Evolutionary conservation across 371 early-diverging fungal genomes (phyloP).

Genomic region (Syncephalastrum racemosum): DNA sequence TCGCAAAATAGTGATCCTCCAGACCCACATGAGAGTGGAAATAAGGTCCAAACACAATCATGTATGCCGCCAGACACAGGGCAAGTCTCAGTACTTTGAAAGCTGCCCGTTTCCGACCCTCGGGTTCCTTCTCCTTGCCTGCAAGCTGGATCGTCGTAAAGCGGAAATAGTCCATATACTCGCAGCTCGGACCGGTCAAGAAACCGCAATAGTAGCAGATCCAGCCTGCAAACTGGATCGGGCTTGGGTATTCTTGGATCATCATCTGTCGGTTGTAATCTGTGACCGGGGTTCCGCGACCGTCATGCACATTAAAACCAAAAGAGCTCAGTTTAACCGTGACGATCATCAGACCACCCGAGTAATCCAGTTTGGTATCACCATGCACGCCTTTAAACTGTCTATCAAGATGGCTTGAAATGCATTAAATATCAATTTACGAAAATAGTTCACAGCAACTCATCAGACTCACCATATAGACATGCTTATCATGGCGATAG

Average conservation of each 20-base stretch:
- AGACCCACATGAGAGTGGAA: conserved; percentile 36
- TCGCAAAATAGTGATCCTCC: conserved; percentile 18
- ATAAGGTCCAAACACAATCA: conserved; percentile 34
- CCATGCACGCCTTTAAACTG: conserved; percentile 53
- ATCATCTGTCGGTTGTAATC: conserved; percentile 65
- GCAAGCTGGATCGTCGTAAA: conserved; percentile 5
- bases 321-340: conserved; percentile 87
- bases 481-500: conserved; percentile 76
- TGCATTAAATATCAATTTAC: background rate
- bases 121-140: background rate
- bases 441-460: background rate
- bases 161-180: conserved; percentile 65
- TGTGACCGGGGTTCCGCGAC: conserved; percentile 27
- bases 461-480: conserved; percentile 55
- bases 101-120: background rate
- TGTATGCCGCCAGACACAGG: no score
- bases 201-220: conserved; percentile 86
- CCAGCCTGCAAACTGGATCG: conserved; percentile 86
- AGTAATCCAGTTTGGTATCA: conserved; percentile 71
- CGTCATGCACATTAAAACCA: conserved; percentile 71
- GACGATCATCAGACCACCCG: conserved; percentile 90
- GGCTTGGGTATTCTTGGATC: conserved; percentile 60
- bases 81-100: background rate
- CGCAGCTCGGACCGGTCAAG: conserved; percentile 86
- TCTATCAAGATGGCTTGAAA: conserved; percentile 58